These are phyloP conservation scores for Colletotrichum horii DNA, from an alignment of 2,329 filamentous ascomycete species.

Conservation along the genomic window DNA sequence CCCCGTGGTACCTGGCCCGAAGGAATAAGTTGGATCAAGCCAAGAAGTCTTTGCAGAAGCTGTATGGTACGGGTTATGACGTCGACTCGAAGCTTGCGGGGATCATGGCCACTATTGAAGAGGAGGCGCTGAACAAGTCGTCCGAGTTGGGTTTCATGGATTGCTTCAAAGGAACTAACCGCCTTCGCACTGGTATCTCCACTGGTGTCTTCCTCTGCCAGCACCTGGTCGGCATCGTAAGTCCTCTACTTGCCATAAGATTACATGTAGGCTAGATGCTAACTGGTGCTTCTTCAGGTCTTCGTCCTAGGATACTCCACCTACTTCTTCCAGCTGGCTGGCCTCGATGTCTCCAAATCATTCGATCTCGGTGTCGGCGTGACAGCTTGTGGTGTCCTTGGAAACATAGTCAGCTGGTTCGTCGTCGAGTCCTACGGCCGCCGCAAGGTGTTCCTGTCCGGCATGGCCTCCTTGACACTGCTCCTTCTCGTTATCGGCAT, in stretches of 20 bases:
- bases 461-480: constrained; percentile 40
- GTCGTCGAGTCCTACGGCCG: constrained; percentile 45
- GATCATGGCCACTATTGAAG: constrained; percentile 55
- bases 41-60: constrained; percentile 39
- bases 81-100: constrained; percentile 54
- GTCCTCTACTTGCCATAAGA: not conserved
- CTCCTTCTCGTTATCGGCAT: constrained; percentile 48
- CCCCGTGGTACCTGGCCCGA: constrained; percentile 55
- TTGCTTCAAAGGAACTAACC: constrained; percentile 53
- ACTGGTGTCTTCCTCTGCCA: constrained; percentile 69
- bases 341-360: constrained; percentile 39
- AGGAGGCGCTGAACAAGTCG: constrained; percentile 56
- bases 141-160: constrained; percentile 54
- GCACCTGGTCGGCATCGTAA: constrained; percentile 66
- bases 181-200: constrained; percentile 60
- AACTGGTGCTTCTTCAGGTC: constrained; percentile 9
- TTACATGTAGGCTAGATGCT: accelerated
- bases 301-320: constrained; percentile 61
- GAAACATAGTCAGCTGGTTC: constrained; percentile 46
- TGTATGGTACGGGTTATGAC: constrained; percentile 53
- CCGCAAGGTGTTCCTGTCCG: constrained; percentile 45
- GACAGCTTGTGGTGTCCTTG: constrained; percentile 41
- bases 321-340: constrained; percentile 52
- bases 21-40: constrained; percentile 45
- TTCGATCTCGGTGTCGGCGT: constrained; percentile 46